Conservation (phyloP, 495 filamentous ascomycete genomes). For the Penicillium dipodomyicola region DNA sequence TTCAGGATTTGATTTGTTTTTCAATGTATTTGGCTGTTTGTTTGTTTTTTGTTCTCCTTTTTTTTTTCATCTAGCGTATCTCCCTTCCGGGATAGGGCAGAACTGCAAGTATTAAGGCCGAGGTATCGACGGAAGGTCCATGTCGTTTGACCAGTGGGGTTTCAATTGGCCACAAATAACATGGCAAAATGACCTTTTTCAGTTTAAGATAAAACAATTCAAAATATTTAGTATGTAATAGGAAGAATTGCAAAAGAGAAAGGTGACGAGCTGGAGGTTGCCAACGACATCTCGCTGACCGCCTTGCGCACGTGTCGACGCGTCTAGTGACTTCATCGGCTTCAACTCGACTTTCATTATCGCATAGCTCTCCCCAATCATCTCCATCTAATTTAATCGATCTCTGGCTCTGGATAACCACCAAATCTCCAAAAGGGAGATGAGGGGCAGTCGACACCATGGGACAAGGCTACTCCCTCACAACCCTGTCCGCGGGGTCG, state of each 20-base stretch:
- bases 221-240: background rate
- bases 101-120: constrained; percentile 11
- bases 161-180: background rate
- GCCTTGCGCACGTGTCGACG: constrained; percentile 27
- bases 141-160: background rate
- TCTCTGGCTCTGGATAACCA: constrained; percentile 3
- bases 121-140: constrained; percentile 5
- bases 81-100: background rate
- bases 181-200: background rate
- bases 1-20: background rate
- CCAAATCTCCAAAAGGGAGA: constrained; percentile 27
- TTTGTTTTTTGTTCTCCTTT: background rate
- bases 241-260: background rate
- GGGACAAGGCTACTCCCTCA: constrained; percentile 96
- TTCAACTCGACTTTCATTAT: constrained; percentile 8
- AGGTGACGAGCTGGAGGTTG: constrained; percentile 4
- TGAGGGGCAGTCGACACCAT: constrained; percentile 55
- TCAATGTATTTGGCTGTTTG: background rate
- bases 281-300: constrained; percentile 16
- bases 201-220: background rate
- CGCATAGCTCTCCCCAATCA: background rate
- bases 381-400: background rate
- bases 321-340: constrained; percentile 27
- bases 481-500: constrained; percentile 82
- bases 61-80: background rate